These are phyloP conservation scores for Coemansia sp. DNA, from an alignment of 192 early-diverging fungal genomes.

Conservation along the genomic window DNA sequence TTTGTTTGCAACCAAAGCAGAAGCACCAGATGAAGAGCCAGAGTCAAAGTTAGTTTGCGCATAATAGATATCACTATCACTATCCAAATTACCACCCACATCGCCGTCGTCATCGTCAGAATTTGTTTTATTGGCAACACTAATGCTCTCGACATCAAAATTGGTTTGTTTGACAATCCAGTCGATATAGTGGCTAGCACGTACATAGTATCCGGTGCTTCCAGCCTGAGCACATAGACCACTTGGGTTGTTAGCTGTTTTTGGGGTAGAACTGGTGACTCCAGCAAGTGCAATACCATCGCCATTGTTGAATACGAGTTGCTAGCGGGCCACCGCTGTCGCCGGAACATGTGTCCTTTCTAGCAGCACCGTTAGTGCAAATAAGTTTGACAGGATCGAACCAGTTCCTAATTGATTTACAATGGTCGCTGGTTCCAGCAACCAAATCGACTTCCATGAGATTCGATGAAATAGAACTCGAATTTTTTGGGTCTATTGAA, in stretches of 20 bases:
- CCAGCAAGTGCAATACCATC: too few species aligned
- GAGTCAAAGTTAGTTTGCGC: background rate
- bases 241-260: conserved; percentile 16
- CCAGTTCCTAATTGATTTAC: background rate
- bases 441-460: conserved; percentile 27
- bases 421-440: conserved; percentile 15
- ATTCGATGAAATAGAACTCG: conserved; percentile 4
- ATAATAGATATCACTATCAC: background rate
- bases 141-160: conserved; percentile 11
- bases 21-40: background rate
- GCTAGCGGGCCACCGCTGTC: conserved; percentile 50
- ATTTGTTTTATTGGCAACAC: background rate
- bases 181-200: conserved; percentile 20
- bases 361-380: conserved; percentile 41
- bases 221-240: conserved; percentile 32
- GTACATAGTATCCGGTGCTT: conserved; percentile 32
- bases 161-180: conserved; percentile 30
- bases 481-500: conserved; percentile 8
- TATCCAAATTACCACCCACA: background rate
- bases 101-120: background rate
- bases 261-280: conserved; percentile 31
- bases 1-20: background rate
- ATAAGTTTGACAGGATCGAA: conserved; percentile 21
- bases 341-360: conserved; percentile 46
- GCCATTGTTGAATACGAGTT: conserved; percentile 1